Base-by-base conservation (phyloP, 495 filamentous ascomycete genomes). In the Hyphodiscus hymeniophilus region DNA sequence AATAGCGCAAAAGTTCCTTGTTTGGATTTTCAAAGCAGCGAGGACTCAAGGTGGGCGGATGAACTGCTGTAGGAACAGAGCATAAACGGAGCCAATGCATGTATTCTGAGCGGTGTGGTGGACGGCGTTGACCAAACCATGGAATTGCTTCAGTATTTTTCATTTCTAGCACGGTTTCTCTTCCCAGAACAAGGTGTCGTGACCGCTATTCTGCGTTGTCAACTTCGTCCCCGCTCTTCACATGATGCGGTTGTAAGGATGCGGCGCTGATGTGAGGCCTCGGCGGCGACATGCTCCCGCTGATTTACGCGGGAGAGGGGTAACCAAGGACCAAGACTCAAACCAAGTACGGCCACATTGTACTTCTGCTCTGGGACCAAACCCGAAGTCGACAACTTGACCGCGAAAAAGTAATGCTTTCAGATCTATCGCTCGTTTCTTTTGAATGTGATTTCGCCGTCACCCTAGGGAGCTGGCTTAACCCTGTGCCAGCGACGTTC, bases 161-260 rank as follows among this genome's bases (percentile, higher is more conserved):
- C 2, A 13, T 8, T 15, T 6, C 15, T 5, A 36, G 13, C 33
- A n/a, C 6, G 33, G 13, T 36, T 5, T 36, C 12, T n/a, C 33
- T 36, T 10, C 4, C 12, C 34, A 6, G 2, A 16, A 20, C 12
- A 38, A 30, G 30, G 13, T 2, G 8, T 35, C 42, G 42, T 45
- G 42, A 45, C 42, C 42, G 42, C 42, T 20, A 26, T 33, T 45
- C 28, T 34, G 42, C 28, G 42, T 34, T 45, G 42, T 18, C 39
- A 42, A 28, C 10, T 28, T 10, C 10, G 4, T 28, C 26, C 26
- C 26, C 26, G 26, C 26, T 28, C 26, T 28, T 28, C 26, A 28
- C 26, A 28, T 28, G 26, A 28, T 10, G 26, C 26, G 26, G 26
- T 28, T 10, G 26, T 28, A 10, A 28, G 26, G 26, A 28, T 28